Conservation (phyloP, 1,284 basidiomycete genomes). For the Rhizoctonia solani region DNA sequence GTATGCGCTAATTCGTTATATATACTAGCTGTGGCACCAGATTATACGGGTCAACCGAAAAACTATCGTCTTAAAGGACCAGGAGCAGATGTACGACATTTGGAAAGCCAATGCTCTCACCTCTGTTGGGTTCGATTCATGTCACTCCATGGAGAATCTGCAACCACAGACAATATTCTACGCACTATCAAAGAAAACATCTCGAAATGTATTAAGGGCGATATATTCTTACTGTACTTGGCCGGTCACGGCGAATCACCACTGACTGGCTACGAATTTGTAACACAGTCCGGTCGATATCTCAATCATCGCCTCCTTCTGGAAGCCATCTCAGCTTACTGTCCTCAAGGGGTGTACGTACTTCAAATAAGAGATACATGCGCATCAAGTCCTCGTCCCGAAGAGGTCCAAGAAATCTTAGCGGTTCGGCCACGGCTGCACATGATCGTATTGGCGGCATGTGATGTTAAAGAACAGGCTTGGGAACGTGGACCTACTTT, state of each 20-base stretch:
- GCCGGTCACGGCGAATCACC: conserved; percentile 1
- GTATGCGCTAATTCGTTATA: not conserved
- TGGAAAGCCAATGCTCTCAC: not conserved
- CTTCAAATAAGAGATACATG: conserved; percentile 14
- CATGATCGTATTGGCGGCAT: not conserved
- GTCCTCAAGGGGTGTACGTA: not conserved
- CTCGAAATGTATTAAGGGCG: not conserved
- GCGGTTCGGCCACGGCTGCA: not conserved
- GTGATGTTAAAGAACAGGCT: not conserved
- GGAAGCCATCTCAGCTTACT: not conserved
- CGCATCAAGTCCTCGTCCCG: not conserved
- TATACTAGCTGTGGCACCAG: conserved; percentile 7
- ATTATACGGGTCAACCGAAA: not conserved
- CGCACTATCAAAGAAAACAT: not conserved
- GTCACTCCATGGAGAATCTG: not conserved
- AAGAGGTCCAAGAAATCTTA: not conserved
- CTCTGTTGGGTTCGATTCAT: not conserved
- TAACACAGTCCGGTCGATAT: not conserved
- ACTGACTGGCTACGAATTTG: not conserved
- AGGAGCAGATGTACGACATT: not conserved
- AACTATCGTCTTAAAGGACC: not conserved
- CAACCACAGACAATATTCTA: not conserved
- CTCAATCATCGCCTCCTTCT: not conserved
- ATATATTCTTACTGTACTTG: conserved; percentile 6
- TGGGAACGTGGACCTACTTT: not conserved